A percentile compares a stretch with the other conserved stretches of the same genome.
Evolutionary conservation across 345 rosid species (phyloP).

Genomic region (Rhizophora mangle): DNA sequence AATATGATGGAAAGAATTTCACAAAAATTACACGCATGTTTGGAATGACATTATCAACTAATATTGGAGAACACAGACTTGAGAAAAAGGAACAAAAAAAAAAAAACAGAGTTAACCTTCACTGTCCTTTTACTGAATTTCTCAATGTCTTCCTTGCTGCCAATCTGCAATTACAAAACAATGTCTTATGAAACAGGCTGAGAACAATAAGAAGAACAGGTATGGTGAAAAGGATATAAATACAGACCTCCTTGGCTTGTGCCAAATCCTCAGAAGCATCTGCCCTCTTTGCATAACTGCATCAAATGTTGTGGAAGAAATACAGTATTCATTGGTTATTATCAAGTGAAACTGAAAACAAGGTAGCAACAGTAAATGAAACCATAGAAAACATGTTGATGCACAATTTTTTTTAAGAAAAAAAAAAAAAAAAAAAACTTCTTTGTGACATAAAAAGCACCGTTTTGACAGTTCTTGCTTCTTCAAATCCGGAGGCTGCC

Average conservation of each 20-base stretch:
- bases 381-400: neutral
- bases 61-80: neutral
- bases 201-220: neutral
- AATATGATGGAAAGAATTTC: neutral
- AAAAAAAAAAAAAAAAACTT: neutral
- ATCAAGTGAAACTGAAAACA: neutral
- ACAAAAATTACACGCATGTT: neutral
- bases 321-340: neutral
- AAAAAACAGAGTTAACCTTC: constrained; percentile 44
- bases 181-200: neutral
- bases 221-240: constrained; percentile 7
- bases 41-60: neutral
- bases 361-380: neutral
- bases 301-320: constrained; percentile 16
- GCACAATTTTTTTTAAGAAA: neutral
- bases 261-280: constrained; percentile 73
- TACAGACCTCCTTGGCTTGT: constrained; percentile 61
- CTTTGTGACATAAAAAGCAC: constrained; percentile 21
- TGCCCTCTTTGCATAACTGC: constrained; percentile 71
- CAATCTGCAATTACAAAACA: constrained; percentile 41
- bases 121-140: constrained; percentile 91
- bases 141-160: constrained; percentile 85
- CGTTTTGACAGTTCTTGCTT: constrained; percentile 88
- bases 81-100: neutral
- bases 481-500: constrained; percentile 84